Conservation (phyloP, 139 green algal genomes). For the Coelastrella sp. region DNA sequence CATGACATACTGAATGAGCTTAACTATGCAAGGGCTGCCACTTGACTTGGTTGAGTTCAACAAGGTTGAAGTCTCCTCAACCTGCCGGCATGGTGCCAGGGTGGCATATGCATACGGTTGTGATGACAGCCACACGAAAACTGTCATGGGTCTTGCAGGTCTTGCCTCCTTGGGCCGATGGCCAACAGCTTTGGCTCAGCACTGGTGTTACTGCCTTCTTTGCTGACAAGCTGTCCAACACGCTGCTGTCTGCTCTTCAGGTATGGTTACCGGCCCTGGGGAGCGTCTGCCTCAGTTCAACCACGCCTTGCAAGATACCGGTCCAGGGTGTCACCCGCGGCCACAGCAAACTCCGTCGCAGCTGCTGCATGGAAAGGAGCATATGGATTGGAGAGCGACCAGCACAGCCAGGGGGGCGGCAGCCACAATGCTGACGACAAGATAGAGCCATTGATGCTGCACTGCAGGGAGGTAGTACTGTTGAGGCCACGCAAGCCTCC, state of each 20-base stretch:
- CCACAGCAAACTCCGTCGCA: too few relatives aligned
- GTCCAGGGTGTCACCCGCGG: not conserved
- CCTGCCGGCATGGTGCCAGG: too few relatives aligned
- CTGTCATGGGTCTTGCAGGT: too few relatives aligned
- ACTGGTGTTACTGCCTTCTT: not conserved
- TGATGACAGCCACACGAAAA: not conserved
- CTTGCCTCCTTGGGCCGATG: not conserved
- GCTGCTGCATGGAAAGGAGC: too few relatives aligned
- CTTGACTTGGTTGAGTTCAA: too few relatives aligned
- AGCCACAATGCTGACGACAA: too few relatives aligned
- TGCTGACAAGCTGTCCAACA: too few relatives aligned
- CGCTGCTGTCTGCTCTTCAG: not conserved
- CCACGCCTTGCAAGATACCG: not conserved
- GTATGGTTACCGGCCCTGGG: conserved; percentile 31
- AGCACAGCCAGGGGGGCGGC: too few relatives aligned
- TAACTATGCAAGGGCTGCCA: too few relatives aligned
- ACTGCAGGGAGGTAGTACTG: conserved; percentile 34
- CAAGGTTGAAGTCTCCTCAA: too few relatives aligned
- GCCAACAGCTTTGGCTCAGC: not conserved
- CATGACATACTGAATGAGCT: too few relatives aligned
- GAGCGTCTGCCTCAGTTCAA: conserved; percentile 1
- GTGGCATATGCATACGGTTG: not conserved
- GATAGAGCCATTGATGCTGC: conserved; percentile 20
- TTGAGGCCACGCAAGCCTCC: conserved; percentile 32
- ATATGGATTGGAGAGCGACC: too few relatives aligned